phyloP scores from a whole-genome alignment of 768 basidiomycete species.

The Clathrus columnatus region DNA sequence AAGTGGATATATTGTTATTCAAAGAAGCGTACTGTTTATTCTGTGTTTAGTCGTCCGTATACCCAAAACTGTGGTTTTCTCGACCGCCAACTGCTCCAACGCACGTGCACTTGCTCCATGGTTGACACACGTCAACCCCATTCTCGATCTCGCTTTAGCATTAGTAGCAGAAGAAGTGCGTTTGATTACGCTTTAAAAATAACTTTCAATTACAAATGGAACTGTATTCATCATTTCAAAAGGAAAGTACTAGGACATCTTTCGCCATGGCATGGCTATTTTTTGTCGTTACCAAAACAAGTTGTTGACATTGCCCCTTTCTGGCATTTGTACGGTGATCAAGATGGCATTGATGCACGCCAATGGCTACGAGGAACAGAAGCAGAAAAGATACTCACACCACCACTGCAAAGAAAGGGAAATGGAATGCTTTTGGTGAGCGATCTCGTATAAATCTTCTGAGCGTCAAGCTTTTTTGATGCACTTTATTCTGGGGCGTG shows the following conservation, averaged over 20 bases:
- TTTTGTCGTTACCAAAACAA: constrained; percentile 50
- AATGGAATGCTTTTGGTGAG: not conserved
- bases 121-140: constrained; percentile 43
- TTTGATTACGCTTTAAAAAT: constrained; percentile 13
- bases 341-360: constrained; percentile 5
- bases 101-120: constrained; percentile 33
- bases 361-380: constrained; percentile 9
- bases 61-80: constrained; percentile 54
- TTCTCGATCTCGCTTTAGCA: constrained; percentile 52
- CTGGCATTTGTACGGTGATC: constrained; percentile 32
- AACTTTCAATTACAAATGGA: not conserved
- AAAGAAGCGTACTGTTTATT: not conserved
- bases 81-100: constrained; percentile 46
- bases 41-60: constrained; percentile 48
- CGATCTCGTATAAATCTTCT: not conserved
- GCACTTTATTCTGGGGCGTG: not conserved
- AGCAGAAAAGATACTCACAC: constrained; percentile 5
- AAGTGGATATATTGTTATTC: not conserved
- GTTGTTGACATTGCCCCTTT: constrained; percentile 52
- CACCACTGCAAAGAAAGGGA: not conserved
- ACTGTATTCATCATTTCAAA: not conserved
- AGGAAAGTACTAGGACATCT: constrained; percentile 35
- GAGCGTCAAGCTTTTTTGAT: not conserved
- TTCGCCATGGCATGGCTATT: constrained; percentile 59
- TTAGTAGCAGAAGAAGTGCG: constrained; percentile 61